A percentile compares a stretch with the other conserved stretches of the same genome.
Evolutionary conservation across 495 filamentous ascomycete genomes (phyloP).

Genomic region (Xylaria telfairii): DNA sequence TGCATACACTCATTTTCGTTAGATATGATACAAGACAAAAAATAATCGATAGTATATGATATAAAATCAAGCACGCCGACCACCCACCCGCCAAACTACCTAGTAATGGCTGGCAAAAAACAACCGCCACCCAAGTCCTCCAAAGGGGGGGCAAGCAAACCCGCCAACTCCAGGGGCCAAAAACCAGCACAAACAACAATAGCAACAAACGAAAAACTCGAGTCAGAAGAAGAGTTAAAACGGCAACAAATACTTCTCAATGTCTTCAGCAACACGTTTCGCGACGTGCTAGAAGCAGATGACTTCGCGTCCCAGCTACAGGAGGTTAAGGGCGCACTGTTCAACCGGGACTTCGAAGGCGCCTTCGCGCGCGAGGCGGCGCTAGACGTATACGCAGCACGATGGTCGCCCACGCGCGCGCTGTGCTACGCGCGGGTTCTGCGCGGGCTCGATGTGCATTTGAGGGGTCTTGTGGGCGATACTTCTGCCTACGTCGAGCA

Average conservation of each 20-base stretch:
- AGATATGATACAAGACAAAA: neutral
- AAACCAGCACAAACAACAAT: neutral
- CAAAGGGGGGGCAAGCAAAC: neutral
- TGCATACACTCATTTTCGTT: neutral
- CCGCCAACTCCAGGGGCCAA: neutral
- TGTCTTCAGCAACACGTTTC: constrained; percentile 72
- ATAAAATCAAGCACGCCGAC: neutral
- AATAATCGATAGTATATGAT: neutral
- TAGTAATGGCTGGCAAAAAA: constrained; percentile 18
- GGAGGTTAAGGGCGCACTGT: constrained; percentile 81
- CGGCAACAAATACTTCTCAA: constrained; percentile 80
- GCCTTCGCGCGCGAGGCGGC: constrained; percentile 76
- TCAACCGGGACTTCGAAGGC: constrained; percentile 77
- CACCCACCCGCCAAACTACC: neutral
- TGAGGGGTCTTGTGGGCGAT: constrained; percentile 33
- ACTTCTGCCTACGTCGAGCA: neutral
- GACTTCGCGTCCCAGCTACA: constrained; percentile 64
- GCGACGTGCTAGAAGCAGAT: constrained; percentile 44
- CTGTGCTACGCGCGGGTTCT: constrained; percentile 79
- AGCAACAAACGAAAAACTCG: neutral
- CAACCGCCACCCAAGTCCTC: neutral
- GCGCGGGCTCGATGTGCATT: constrained; percentile 48
- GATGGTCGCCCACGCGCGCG: constrained; percentile 85
- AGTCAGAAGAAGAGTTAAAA: constrained; percentile 31
- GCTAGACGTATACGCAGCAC: constrained; percentile 78